Evolutionary conservation across 257 asterid species (phyloP), one percentile per base, ranked within the genome.

Genomic region (Solanum peruvianum): DNA sequence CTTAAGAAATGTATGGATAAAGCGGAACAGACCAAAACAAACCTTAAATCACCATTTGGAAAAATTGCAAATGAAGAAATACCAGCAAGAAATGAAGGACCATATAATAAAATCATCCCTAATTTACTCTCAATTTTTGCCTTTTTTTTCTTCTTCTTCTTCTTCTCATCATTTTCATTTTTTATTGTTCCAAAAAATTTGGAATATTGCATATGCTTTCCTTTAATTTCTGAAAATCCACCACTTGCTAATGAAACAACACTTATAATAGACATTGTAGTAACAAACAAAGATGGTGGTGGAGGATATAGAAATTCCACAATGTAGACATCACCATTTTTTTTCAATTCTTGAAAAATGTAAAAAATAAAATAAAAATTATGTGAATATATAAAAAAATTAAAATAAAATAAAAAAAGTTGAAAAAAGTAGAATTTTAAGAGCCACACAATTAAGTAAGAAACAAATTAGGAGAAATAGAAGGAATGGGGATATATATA

Each of bases 141-240:
- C 85, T 2, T 52, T 52, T 52, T 6, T 16, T 52, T 6, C 23
- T 52, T 52, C 62, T 88, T 37, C 9, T 62, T 37, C 18, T 62
- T 27, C 6, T 62, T 31, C 12, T 31, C 41, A 9, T 23, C 92
- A 83, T 27, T 90, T 91, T 67, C 84, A 84, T 44, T 87, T 93
- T 80, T 47, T 27, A 15, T 29, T 80, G 85, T 45, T 80, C 25
- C 85, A 89, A 89, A 92, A 88, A 96, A 94, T 89, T 96, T 96
- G 73, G 99, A 94, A 87, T 96, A 96, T 69, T 91, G 93, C 86
- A 96, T 92, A 87, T 93, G 90, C 62, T 92, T 93, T 11, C 99
- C 99, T 37, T 41, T 78, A 21, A 86, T 72, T 89, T 95, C 98
- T 71, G 83, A 81, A 49, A 91, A 20, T 20, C 88, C 98, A 35